Conservation (phyloP, 2,329 filamentous ascomycete species). For the Magnaporthiopsis rhizophila region DNA sequence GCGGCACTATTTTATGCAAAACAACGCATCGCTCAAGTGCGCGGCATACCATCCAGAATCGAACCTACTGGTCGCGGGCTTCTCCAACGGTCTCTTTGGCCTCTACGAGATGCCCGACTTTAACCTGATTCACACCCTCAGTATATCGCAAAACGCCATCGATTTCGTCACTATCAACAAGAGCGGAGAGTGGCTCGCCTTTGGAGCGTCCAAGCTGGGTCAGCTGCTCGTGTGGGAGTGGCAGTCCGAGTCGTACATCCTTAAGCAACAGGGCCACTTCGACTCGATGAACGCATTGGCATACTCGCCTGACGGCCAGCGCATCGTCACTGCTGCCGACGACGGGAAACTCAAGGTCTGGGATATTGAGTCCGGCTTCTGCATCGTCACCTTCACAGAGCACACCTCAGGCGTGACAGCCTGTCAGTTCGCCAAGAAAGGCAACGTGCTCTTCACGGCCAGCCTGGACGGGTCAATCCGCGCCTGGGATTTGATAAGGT, state of each 20-base stretch:
- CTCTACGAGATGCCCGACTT: conserved; percentile 95
- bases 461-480: conserved; percentile 90
- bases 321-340: conserved; percentile 87
- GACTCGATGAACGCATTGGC: conserved; percentile 90
- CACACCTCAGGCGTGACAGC: conserved; percentile 91
- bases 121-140: conserved; percentile 84
- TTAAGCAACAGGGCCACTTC: conserved; percentile 97
- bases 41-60: conserved; percentile 82
- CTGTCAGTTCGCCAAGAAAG: conserved; percentile 90
- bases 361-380: conserved; percentile 95
- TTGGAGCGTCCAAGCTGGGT: conserved; percentile 89
- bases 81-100: conserved; percentile 89
- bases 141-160: conserved; percentile 94
- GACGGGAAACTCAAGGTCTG: conserved; percentile 98
- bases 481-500: conserved; percentile 93
- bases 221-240: conserved; percentile 99
- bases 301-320: conserved; percentile 89
- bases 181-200: conserved; percentile 92
- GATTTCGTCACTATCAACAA: conserved; percentile 92
- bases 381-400: conserved; percentile 95
- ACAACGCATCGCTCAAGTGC: conserved; percentile 77
- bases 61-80: conserved; percentile 91
- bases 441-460: conserved; percentile 91
- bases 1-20: conserved; percentile 89
- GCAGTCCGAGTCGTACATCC: conserved; percentile 97